Evolutionary conservation across 495 filamentous ascomycete genomes (phyloP).

Genomic region (Tuber borchii): DNA sequence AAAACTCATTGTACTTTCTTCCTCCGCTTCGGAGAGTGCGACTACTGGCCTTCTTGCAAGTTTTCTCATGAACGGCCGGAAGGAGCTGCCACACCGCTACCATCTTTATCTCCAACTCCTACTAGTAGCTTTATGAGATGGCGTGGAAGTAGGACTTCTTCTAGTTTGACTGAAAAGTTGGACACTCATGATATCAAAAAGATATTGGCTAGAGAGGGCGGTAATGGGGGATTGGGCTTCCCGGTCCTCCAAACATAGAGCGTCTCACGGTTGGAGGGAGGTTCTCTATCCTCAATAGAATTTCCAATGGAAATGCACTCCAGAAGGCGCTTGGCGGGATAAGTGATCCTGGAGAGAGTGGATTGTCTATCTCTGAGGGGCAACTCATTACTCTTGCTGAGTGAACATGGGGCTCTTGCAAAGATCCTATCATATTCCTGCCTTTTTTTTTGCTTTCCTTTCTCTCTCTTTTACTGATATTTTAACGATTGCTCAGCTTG

Average conservation of each 20-base stretch:
- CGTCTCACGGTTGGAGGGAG: not conserved
- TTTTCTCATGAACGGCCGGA: conserved; percentile 37
- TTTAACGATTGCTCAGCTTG: not conserved
- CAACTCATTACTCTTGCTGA: conserved; percentile 23
- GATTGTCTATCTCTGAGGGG: conserved; percentile 7
- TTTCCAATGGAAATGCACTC: not conserved
- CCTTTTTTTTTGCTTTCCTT: conserved; percentile 1
- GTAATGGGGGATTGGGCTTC: not conserved
- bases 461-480: not conserved
- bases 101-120: not conserved
- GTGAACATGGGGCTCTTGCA: not conserved
- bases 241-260: not conserved
- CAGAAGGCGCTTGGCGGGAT: not conserved
- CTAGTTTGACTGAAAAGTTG: conserved; percentile 3
- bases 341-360: not conserved
- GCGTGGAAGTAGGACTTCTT: conserved; percentile 5
- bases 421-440: not conserved
- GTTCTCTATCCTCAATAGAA: not conserved
- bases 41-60: conserved; percentile 37
- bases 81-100: not conserved
- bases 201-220: not conserved
- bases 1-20: conserved; percentile 40
- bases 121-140: not conserved
- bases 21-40: conserved; percentile 36
- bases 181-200: conserved; percentile 2